Evolutionary conservation across 2,329 filamentous ascomycete genomes (phyloP), one percentile per base, ranked within the genome.

Genomic region (Cytospora chrysosperma): DNA sequence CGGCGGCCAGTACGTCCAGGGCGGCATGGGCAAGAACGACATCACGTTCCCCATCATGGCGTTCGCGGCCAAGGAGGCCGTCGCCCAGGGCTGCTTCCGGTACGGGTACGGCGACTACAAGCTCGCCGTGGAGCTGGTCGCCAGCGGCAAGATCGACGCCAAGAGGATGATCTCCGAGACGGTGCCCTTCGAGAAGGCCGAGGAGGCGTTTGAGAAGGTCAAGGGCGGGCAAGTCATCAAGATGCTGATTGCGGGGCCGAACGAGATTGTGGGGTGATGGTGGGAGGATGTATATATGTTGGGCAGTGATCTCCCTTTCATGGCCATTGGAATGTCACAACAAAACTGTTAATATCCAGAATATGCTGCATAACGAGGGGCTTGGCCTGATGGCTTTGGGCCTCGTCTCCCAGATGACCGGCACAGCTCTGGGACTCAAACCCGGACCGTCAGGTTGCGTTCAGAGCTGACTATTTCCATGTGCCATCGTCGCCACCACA

Each of bases 41-140:
- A 93, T 97, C 75, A 90, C 78, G 10, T 97, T 97, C 80, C 94
- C 94, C 58, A 96, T 98, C 74, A 91, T 94, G 85, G 89, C 91
- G 6, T 82, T 96, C 73, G 96, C 93, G 75, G 83, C 88, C 57
- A 97, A 97, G 80, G 94, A 98, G 81, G 82, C 97, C 58, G 96
- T 88, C 13, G 84, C 91, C 54, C 91, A 89, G 73, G 94, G 94
- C 26, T 93, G 89, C 67, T 98, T 98, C 83, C 86, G 94, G 47
- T 98, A 98, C 76, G 89, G 89, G 4, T 85, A 87, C 61, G 93
- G 93, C 24, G 94, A 97, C 76, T 98, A 97, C 77, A 85, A 88
- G 73, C 85, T 93, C 8, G 92, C 92, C 5, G 82, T 97, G 53
- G 86, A 92, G 67, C 82, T 98, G 66, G 86, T 97, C 1, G 83